Evolutionary conservation across 139 green algal genomes (phyloP).

Genomic region (Asterochloris sp.): DNA sequence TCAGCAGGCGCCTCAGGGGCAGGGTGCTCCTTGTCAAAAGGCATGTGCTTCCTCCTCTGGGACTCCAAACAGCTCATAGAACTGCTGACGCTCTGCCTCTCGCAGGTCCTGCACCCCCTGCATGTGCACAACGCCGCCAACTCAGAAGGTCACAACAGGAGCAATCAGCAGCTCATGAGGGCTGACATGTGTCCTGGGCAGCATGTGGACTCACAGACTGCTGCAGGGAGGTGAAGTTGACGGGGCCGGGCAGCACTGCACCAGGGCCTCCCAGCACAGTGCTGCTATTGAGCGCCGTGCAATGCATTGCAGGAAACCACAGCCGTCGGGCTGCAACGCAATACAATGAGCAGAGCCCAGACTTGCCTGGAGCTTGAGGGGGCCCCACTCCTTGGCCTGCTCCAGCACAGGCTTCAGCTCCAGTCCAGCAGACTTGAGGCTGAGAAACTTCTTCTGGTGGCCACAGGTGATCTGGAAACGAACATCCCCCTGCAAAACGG

Average conservation of each 20-base stretch:
- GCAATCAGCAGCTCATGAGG: too few species aligned
- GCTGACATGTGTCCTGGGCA: too few species aligned
- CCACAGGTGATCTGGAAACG: background rate
- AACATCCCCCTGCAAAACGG: background rate
- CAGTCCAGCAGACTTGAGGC: background rate
- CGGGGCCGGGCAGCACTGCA: too few species aligned
- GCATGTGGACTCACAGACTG: too few species aligned
- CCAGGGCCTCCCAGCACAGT: too few species aligned
- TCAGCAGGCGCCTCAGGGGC: background rate
- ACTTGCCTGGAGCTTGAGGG: slow-evolving; percentile 1
- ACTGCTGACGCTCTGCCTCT: background rate
- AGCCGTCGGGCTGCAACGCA: too few species aligned
- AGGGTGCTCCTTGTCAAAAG: slow-evolving; percentile 12
- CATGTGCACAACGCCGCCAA: background rate
- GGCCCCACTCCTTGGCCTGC: background rate
- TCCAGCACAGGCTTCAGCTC: slow-evolving; percentile 8
- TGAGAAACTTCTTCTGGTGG: background rate
- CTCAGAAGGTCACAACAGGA: too few species aligned
- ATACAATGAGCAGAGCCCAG: too few species aligned
- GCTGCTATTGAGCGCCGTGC: too few species aligned
- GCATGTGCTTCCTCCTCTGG: background rate
- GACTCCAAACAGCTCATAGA: slow-evolving; percentile 3
- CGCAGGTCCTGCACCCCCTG: background rate
- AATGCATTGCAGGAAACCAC: too few species aligned
- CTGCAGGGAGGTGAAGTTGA: too few species aligned